Conservation (phyloP, 768 basidiomycete genomes). For the Bullera alba region DNA sequence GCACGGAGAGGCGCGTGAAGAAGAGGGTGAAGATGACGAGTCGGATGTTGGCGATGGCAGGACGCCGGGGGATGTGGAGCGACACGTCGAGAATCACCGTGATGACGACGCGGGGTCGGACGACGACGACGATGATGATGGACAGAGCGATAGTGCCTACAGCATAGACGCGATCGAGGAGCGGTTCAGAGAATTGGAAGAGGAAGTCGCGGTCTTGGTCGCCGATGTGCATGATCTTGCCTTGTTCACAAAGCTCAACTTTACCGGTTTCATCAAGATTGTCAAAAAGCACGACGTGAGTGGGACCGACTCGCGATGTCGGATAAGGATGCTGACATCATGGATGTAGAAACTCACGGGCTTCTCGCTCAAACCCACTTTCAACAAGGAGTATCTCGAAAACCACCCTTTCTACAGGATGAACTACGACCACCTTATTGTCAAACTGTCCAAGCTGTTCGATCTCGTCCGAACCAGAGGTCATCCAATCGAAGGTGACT, state of each 20-base stretch:
- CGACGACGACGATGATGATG: conserved; percentile 50
- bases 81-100: conserved; percentile 13
- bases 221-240: conserved; percentile 65
- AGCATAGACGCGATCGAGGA: conserved; percentile 69
- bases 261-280: conserved; percentile 98
- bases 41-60: conserved; percentile 51
- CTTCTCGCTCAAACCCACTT: conserved; percentile 70
- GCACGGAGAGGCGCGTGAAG: conserved; percentile 18
- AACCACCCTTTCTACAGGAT: conserved; percentile 87
- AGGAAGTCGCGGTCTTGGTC: conserved; percentile 88
- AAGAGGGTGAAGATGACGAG: conserved; percentile 65
- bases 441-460: conserved; percentile 89
- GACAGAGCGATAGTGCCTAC: conserved; percentile 53
- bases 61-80: conserved; percentile 25
- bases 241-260: conserved; percentile 90
- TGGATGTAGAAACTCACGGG: conserved; percentile 79
- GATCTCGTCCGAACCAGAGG: conserved; percentile 92
- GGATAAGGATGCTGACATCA: background rate
- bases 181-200: conserved; percentile 77
- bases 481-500: conserved; percentile 87
- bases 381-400: conserved; percentile 85
- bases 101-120: conserved; percentile 43
- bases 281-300: conserved; percentile 61
- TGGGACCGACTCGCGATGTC: conserved; percentile 9
- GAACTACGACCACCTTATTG: conserved; percentile 72